Evolutionary conservation across 441 rosid genomes (phyloP).

Genomic region (Gossypium gossypioides): DNA sequence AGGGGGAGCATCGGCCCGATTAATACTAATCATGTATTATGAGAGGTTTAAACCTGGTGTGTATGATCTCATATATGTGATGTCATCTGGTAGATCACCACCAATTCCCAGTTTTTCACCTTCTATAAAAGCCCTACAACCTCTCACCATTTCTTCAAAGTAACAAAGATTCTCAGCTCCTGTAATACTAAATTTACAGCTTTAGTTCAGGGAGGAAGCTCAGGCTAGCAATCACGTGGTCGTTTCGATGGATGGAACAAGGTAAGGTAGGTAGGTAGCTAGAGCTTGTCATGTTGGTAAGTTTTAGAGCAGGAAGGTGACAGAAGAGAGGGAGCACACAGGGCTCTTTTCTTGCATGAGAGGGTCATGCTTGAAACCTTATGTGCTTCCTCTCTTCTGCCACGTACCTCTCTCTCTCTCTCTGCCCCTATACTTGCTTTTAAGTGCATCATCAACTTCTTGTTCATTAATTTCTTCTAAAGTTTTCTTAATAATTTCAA

Average conservation of each 20-base stretch:
- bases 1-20: neutral
- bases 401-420: neutral
- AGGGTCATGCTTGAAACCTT: conserved; percentile 6
- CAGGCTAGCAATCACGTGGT: neutral
- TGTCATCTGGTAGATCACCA: conserved; percentile 3
- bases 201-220: neutral
- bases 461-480: no score
- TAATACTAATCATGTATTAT: neutral
- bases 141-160: neutral
- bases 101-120: neutral
- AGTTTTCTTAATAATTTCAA: no score
- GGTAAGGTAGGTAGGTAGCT: neutral
- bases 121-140: neutral
- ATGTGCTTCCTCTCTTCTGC: conserved; percentile 15
- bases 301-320: neutral
- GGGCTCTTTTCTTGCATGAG: conserved; percentile 2
- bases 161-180: neutral
- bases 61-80: neutral
- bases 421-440: no score
- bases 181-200: neutral
- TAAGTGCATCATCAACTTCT: no score
- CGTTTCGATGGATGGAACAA: neutral
- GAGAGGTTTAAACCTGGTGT: neutral
- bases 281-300: neutral
- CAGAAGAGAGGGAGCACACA: conserved; percentile 21